Conservation (phyloP, 495 filamentous ascomycete species). For the Stereocaulon alpinum region DNA sequence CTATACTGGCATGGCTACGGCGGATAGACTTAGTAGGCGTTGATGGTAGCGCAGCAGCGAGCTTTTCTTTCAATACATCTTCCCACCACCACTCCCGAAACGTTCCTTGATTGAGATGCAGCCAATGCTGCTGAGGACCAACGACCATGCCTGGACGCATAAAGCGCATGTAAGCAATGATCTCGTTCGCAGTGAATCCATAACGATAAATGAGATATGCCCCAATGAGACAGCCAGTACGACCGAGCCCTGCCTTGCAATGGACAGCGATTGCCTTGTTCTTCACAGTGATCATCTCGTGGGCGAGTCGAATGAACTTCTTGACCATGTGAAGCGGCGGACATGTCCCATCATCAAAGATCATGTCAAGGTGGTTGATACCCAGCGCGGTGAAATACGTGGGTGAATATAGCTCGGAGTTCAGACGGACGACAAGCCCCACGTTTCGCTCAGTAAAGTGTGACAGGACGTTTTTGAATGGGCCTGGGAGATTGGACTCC, state of each 20-base stretch:
- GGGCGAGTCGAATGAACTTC: slow-evolving; percentile 88
- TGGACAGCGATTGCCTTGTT: slow-evolving; percentile 90
- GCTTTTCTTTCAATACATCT: slow-evolving; percentile 64
- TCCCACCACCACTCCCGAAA: slow-evolving; percentile 99
- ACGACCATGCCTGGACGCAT: slow-evolving; percentile 99
- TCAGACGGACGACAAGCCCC: slow-evolving; percentile 87
- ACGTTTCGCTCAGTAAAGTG: slow-evolving; percentile 83
- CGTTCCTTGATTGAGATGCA: slow-evolving; percentile 89
- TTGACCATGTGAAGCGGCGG: slow-evolving; percentile 74
- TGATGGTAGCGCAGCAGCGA: slow-evolving; percentile 53
- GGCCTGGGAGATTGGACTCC: slow-evolving; percentile 51
- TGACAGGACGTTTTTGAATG: slow-evolving; percentile 89
- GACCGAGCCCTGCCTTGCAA: slow-evolving; percentile 95
- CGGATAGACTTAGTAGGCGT: slow-evolving; percentile 61
- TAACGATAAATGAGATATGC: slow-evolving; percentile 96
- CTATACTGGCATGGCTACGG: slow-evolving; percentile 34
- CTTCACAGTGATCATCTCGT: slow-evolving; percentile 82
- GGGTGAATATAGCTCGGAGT: slow-evolving; percentile 89
- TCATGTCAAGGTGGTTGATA: slow-evolving; percentile 96
- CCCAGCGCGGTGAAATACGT: slow-evolving; percentile 92
- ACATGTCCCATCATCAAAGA: slow-evolving; percentile 97
- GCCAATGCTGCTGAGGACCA: slow-evolving; percentile 98
- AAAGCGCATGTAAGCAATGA: slow-evolving; percentile 98
- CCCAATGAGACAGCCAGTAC: slow-evolving; percentile 91
- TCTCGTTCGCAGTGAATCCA: slow-evolving; percentile 96